Percentiles rank a stretch among this genome's conserved stretches.
phyloP scores from a whole-genome alignment of 352 stramenopile genomes.

The Nothophytophthora sp. region DNA sequence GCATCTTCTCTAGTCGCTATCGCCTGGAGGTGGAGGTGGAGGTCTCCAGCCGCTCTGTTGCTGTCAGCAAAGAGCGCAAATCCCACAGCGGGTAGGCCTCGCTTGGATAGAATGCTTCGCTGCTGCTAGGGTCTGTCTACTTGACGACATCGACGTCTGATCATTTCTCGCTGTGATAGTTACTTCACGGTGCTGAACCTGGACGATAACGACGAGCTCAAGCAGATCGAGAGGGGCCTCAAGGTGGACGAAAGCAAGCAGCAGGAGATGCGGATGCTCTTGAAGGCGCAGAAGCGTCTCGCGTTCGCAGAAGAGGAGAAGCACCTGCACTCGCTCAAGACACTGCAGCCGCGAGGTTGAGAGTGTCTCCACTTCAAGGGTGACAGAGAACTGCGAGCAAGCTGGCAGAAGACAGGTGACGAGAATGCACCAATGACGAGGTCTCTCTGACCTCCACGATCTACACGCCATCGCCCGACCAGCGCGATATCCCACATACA shows the following conservation, averaged over 20 bases:
- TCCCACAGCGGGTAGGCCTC: conserved; percentile 52
- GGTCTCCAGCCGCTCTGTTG: conserved; percentile 48
- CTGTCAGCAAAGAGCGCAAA: conserved; percentile 31
- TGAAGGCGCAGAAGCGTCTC: conserved; percentile 62
- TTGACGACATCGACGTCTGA: conserved; percentile 9
- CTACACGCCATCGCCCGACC: no score
- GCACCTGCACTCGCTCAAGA: conserved; percentile 47
- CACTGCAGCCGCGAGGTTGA: conserved; percentile 35
- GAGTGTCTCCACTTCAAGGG: no score
- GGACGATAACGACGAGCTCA: conserved; percentile 37
- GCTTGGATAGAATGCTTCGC: not conserved
- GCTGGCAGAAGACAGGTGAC: no score
- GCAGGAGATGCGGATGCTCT: conserved; percentile 44
- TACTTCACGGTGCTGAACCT: conserved; percentile 68
- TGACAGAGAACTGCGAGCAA: no score
- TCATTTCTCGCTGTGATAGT: conserved; percentile 10
- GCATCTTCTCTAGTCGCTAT: conserved; percentile 33
- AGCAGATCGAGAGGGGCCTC: conserved; percentile 49
- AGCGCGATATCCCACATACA: no score
- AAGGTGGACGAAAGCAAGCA: conserved; percentile 49
- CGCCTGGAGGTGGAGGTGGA: conserved; percentile 67
- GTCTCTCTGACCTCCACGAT: no score
- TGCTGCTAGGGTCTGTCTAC: not conserved
- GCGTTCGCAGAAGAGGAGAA: conserved; percentile 59
- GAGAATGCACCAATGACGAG: no score